These are phyloP conservation scores for Nigrograna mackinnonii DNA, from an alignment of 2,329 filamentous ascomycete species.

Conservation along the genomic window DNA sequence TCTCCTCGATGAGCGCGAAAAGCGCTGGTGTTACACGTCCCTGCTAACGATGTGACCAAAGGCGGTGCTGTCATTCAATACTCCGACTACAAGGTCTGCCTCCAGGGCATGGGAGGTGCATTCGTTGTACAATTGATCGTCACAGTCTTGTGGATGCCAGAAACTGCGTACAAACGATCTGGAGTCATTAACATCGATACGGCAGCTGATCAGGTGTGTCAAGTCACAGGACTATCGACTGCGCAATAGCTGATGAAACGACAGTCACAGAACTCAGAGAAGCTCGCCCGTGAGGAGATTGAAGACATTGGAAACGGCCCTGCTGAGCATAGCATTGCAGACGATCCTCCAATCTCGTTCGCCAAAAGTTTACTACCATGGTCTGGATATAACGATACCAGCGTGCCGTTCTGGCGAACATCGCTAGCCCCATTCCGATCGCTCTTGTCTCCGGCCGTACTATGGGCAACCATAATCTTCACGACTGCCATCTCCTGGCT, in stretches of 20 bases:
- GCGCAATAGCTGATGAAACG: too few relatives aligned
- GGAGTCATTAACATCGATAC: slow-evolving; percentile 22
- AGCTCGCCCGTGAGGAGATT: too few relatives aligned
- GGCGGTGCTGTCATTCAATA: slow-evolving; percentile 23
- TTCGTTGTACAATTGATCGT: slow-evolving; percentile 23
- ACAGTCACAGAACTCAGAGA: too few relatives aligned
- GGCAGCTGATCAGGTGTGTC: too few relatives aligned
- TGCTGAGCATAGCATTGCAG: too few relatives aligned
- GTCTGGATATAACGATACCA: slow-evolving; percentile 24
- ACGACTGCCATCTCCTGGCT: slow-evolving; percentile 31
- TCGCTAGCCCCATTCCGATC: slow-evolving; percentile 20
- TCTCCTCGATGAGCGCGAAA: too few relatives aligned
- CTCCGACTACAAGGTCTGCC: slow-evolving; percentile 18
- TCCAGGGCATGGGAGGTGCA: slow-evolving; percentile 25
- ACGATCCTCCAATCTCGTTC: too few relatives aligned
- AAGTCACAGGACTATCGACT: too few relatives aligned
- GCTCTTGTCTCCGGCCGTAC: slow-evolving; percentile 20
- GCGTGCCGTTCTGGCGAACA: slow-evolving; percentile 23
- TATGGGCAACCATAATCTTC: slow-evolving; percentile 26
- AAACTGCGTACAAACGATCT: slow-evolving; percentile 17
- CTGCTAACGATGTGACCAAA: neutral
- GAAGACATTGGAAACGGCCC: too few relatives aligned
- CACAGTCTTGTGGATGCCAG: slow-evolving; percentile 28
- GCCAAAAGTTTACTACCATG: too few relatives aligned
- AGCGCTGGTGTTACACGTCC: neutral